Percentiles rank a stretch among this genome's conserved stretches.
phyloP scores from a whole-genome alignment of 768 basidiomycete species.

The Nevesoporus exiguus region DNA sequence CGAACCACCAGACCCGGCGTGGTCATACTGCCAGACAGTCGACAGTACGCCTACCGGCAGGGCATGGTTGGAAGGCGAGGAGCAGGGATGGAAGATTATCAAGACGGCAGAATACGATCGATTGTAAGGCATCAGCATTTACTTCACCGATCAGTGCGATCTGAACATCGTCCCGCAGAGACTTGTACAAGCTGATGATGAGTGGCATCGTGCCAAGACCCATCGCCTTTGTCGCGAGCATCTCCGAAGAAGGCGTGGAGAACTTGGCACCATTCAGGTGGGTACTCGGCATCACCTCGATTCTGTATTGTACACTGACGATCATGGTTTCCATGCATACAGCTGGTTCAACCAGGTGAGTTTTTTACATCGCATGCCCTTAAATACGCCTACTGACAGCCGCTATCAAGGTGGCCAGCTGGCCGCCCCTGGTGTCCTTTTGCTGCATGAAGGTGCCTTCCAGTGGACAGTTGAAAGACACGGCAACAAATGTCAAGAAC shows the following conservation, averaged over 20 bases:
- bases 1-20: constrained; percentile 29
- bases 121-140: constrained; percentile 16
- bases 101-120: no score
- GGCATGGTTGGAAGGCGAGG: no score
- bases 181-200: constrained; percentile 33
- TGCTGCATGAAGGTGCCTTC: constrained; percentile 15
- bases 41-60: background rate
- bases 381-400: background rate
- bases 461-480: constrained; percentile 39
- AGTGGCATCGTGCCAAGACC: constrained; percentile 41
- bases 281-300: constrained; percentile 14
- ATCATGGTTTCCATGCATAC: background rate
- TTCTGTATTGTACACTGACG: constrained; percentile 14
- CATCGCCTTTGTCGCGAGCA: constrained; percentile 41
- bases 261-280: constrained; percentile 46
- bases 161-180: constrained; percentile 3
- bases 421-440: constrained; percentile 38
- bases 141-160: background rate
- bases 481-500: constrained; percentile 41
- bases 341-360: background rate
- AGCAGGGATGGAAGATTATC: no score
- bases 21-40: constrained; percentile 29
- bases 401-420: constrained; percentile 15
- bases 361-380: background rate
- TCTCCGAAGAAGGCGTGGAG: constrained; percentile 31